Conservation (phyloP, 345 rosid species). For the Hypericum androsaemum region DNA sequence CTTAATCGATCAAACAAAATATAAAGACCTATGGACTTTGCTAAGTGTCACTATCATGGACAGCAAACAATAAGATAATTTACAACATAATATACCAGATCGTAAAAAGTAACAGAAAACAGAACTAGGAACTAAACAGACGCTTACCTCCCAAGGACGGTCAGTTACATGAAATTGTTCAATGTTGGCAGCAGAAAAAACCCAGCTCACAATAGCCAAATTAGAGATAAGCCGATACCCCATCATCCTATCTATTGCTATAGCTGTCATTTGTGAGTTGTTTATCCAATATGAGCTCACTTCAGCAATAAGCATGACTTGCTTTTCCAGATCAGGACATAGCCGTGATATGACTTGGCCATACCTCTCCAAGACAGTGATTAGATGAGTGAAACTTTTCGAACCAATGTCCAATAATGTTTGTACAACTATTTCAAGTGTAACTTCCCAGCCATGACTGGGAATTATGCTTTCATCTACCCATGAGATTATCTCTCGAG, state of each 20-base stretch:
- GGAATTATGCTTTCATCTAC: conserved; percentile 68
- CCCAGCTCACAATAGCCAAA: conserved; percentile 91
- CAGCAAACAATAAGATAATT: too few species aligned
- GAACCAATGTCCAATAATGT: conserved; percentile 92
- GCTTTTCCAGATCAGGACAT: conserved; percentile 75
- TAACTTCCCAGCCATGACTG: conserved; percentile 53
- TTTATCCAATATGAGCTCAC: conserved; percentile 79
- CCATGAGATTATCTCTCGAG: conserved; percentile 78
- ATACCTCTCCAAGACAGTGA: conserved; percentile 89
- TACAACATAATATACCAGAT: too few species aligned
- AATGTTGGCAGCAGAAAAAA: conserved; percentile 66
- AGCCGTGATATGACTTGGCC: conserved; percentile 73
- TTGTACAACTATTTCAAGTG: conserved; percentile 66
- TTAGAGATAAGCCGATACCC: conserved; percentile 92
- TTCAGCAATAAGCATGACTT: conserved; percentile 66
- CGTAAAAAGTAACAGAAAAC: background rate
- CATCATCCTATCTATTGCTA: conserved; percentile 97
- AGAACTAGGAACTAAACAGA: background rate
- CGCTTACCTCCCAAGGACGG: conserved; percentile 85
- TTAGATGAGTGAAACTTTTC: conserved; percentile 93
- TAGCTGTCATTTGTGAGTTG: conserved; percentile 75
- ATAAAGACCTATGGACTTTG: too few species aligned
- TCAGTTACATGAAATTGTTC: conserved; percentile 81
- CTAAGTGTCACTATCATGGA: too few species aligned
- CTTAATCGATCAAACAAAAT: too few species aligned